Evolutionary conservation across 192 early-diverging fungal species (phyloP).

Genomic region (Coemansia sp.): DNA sequence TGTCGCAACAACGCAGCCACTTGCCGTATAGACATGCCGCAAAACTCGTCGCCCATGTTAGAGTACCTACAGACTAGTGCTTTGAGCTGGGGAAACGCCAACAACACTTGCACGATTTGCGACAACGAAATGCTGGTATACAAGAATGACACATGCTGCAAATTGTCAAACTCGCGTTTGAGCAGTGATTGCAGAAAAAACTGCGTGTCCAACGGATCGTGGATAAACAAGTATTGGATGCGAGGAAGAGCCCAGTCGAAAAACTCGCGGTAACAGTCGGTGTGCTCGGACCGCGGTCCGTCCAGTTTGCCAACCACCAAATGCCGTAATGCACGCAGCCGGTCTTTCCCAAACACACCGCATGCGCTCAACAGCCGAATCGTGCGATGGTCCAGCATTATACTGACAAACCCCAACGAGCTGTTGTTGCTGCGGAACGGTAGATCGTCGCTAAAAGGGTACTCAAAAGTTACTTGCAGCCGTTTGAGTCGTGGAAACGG

Average conservation of each 20-base stretch:
- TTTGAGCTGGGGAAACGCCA: neutral
- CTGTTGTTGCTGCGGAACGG: constrained; percentile 8
- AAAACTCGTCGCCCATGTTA: constrained; percentile 8
- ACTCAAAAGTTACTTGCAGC: neutral
- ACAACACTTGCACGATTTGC: neutral
- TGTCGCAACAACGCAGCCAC: neutral
- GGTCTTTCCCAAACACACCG: neutral
- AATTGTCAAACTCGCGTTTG: neutral
- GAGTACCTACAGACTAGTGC: neutral
- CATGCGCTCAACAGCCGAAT: neutral
- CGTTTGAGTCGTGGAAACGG: constrained; percentile 5
- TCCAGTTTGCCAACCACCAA: neutral
- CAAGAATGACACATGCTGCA: neutral
- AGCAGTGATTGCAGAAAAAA: neutral
- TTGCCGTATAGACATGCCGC: constrained; percentile 3
- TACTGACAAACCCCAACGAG: neutral
- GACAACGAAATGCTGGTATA: neutral
- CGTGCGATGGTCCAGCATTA: neutral
- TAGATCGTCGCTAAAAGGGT: constrained; percentile 10
- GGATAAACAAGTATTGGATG: constrained; percentile 3
- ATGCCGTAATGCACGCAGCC: neutral
- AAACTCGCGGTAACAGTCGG: neutral
- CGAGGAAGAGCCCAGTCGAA: neutral
- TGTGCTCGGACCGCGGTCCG: neutral
- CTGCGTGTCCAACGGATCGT: neutral